Percentiles rank a stretch among this genome's conserved stretches.
Conservation (phyloP, 2,329 filamentous ascomycete genomes). For the Exophiala calicioides region DNA sequence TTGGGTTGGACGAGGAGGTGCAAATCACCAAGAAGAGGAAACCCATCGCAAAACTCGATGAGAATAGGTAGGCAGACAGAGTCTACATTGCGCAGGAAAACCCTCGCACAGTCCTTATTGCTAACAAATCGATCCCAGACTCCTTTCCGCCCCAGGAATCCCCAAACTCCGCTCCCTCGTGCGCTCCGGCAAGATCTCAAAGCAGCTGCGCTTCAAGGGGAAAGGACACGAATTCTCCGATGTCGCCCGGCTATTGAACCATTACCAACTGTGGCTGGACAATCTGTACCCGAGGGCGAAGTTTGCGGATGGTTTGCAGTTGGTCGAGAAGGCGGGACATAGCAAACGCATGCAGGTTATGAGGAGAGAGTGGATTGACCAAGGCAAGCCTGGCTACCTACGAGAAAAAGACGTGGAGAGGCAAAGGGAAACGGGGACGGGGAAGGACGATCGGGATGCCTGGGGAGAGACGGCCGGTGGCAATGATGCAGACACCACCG, state of each 20-base stretch:
- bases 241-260: constrained; percentile 74
- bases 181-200: constrained; percentile 24
- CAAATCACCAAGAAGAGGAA: constrained; percentile 74
- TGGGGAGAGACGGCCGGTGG: not conserved
- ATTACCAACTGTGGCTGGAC: constrained; percentile 96
- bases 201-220: constrained; percentile 65
- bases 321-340: constrained; percentile 93
- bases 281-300: constrained; percentile 93
- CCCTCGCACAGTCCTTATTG: no score
- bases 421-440: constrained; percentile 13
- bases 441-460: constrained; percentile 17
- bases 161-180: constrained; percentile 66
- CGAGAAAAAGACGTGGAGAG: constrained; percentile 11
- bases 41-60: constrained; percentile 84
- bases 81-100: not conserved
- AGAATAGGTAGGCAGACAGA: constrained; percentile 59
- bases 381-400: constrained; percentile 50
- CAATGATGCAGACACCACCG: constrained; percentile 5
- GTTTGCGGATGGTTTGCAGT: constrained; percentile 82
- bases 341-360: constrained; percentile 74
- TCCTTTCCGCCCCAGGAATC: constrained; percentile 82
- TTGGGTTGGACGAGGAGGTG: constrained; percentile 86
- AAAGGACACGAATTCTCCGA: constrained; percentile 97
- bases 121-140: constrained; percentile 49
- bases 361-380: constrained; percentile 81